phyloP scores from a whole-genome alignment of 176 grass and related monocot genomes.

The Alloteropsis semialata region DNA sequence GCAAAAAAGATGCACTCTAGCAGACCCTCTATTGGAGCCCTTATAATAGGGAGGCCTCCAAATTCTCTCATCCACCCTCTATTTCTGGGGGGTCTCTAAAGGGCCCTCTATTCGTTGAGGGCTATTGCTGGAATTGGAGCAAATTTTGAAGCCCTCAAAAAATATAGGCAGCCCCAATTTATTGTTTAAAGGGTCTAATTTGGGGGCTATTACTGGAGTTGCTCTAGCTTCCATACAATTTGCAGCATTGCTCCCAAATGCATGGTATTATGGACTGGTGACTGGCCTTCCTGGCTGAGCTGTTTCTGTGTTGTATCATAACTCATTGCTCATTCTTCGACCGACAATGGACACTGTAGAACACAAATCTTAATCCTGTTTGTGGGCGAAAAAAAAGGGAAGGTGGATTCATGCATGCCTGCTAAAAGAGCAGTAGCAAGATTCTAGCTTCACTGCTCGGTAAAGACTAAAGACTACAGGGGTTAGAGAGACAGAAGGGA shows the following conservation, averaged over 20 bases:
- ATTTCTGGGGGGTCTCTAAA: no score
- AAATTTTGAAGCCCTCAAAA: neutral
- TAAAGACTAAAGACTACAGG: neutral
- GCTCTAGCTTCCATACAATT: neutral
- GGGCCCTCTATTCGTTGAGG: no score
- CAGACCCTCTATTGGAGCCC: no score
- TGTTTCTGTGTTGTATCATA: neutral
- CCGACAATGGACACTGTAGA: neutral
- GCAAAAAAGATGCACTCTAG: no score
- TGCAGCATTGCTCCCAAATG: neutral
- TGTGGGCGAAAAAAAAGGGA: neutral
- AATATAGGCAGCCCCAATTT: no score
- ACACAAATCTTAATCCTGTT: neutral
- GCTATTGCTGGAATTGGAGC: no score
- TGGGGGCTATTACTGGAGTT: no score
- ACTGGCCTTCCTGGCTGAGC: neutral
- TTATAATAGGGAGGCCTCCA: no score
- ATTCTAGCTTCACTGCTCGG: conserved; percentile 6
- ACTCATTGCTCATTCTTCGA: neutral
- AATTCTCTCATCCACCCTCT: no score
- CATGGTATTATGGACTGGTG: no score
- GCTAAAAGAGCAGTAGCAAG: neutral
- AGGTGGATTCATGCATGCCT: neutral
- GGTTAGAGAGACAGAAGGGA: conserved; percentile 15
- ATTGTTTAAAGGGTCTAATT: no score